phyloP scores from a whole-genome alignment of 306 rosid genomes.

The Prinsepia uniflora region DNA sequence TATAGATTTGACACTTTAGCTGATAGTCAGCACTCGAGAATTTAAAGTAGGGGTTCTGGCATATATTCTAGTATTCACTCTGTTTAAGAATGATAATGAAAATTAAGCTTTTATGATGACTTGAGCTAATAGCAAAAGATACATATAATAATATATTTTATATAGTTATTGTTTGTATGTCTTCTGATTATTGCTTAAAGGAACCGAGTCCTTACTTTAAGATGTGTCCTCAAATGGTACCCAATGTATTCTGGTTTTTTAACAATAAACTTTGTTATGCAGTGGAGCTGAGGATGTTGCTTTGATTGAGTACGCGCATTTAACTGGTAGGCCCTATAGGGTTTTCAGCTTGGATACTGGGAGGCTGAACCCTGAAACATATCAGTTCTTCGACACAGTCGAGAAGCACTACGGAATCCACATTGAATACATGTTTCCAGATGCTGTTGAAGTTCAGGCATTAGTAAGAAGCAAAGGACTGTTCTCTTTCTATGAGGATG shows the following conservation, averaged over 20 bases:
- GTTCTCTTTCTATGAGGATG: slow-evolving; percentile 95
- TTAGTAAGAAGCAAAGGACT: slow-evolving; percentile 83
- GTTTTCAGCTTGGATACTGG: slow-evolving; percentile 94
- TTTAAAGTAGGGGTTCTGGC: background rate
- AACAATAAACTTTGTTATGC: slow-evolving; percentile 32
- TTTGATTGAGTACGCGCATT: slow-evolving; percentile 83
- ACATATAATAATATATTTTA: no score
- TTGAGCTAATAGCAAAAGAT: background rate
- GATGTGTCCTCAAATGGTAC: background rate
- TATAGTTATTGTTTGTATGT: background rate
- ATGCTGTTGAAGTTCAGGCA: slow-evolving; percentile 91
- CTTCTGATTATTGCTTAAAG: background rate
- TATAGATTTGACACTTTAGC: background rate
- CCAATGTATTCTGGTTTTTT: slow-evolving; percentile 2
- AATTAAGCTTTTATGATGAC: background rate
- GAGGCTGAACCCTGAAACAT: slow-evolving; percentile 90
- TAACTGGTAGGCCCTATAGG: slow-evolving; percentile 85
- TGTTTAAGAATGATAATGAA: background rate
- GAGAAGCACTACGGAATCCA: slow-evolving; percentile 85
- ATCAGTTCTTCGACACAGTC: slow-evolving; percentile 61
- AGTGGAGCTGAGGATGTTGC: slow-evolving; percentile 99
- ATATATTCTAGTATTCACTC: background rate
- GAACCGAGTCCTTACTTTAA: background rate
- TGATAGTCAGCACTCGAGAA: background rate
- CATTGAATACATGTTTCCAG: slow-evolving; percentile 93